These are phyloP conservation scores for Alternaria gansuensis DNA, from an alignment of 2,329 filamentous ascomycete species.

Conservation along the genomic window DNA sequence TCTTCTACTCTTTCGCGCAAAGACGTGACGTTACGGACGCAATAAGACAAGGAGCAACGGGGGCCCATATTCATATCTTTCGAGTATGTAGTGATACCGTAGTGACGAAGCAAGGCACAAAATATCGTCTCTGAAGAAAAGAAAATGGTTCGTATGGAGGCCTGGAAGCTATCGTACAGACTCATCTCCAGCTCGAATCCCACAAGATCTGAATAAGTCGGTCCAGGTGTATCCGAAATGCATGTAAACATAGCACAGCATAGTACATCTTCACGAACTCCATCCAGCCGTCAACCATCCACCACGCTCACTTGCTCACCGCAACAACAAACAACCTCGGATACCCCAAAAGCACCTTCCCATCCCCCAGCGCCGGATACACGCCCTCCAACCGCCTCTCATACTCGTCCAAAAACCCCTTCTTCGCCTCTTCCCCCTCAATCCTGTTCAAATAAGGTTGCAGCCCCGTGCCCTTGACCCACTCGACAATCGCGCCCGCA, in stretches of 20 bases:
- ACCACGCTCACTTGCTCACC: constrained; percentile 32
- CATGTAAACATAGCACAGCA: not conserved
- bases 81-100: not conserved
- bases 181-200: not conserved
- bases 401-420: constrained; percentile 60
- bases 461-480: constrained; percentile 67
- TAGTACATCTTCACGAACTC: not conserved
- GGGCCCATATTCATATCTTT: not conserved
- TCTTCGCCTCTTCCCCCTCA: constrained; percentile 48
- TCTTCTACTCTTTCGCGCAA: not conserved
- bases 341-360: constrained; percentile 64
- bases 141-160: too few species aligned
- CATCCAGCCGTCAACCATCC: not conserved
- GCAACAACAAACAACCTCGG: constrained; percentile 65
- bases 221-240: not conserved
- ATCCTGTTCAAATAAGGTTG: constrained; percentile 64
- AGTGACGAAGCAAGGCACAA: not conserved
- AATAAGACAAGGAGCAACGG: not conserved
- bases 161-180: not conserved
- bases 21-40: not conserved
- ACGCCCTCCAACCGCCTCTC: constrained; percentile 53
- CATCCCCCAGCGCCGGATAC: constrained; percentile 61
- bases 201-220: too few species aligned
- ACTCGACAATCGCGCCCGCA: constrained; percentile 64
- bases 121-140: too few species aligned